phyloP scores from a whole-genome alignment of 1,139 yeast species.

The Yamadazyma blattariae region DNA sequence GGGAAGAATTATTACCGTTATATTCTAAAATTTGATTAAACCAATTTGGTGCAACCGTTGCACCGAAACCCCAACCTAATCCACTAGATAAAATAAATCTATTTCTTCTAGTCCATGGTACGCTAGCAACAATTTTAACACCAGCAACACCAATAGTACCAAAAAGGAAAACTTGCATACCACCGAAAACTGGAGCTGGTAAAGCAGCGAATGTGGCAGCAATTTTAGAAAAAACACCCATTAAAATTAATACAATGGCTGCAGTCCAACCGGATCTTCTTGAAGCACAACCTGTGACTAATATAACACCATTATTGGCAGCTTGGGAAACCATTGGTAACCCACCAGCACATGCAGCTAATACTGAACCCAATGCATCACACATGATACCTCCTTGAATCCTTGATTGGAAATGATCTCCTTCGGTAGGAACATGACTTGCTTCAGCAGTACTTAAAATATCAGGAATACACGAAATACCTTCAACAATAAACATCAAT shows the following conservation, averaged over 20 bases:
- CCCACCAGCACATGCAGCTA: constrained; percentile 71
- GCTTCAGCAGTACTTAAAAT: constrained; percentile 92
- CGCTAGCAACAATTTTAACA: constrained; percentile 69
- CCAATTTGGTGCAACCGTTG: constrained; percentile 76
- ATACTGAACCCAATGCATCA: constrained; percentile 68
- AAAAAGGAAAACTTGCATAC: constrained; percentile 88
- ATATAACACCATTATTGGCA: constrained; percentile 90
- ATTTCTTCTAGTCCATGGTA: constrained; percentile 82
- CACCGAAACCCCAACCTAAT: constrained; percentile 74
- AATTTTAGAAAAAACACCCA: constrained; percentile 87
- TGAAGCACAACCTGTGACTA: constrained; percentile 86
- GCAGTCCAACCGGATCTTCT: constrained; percentile 87
- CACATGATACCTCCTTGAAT: constrained; percentile 91
- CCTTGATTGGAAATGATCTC: constrained; percentile 74
- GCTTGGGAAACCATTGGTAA: constrained; percentile 90
- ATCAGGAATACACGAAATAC: constrained; percentile 93
- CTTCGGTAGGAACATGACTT: constrained; percentile 78
- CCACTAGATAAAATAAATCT: constrained; percentile 79
- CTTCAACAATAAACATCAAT: constrained; percentile 74
- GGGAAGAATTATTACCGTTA: constrained; percentile 58
- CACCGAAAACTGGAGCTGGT: constrained; percentile 83
- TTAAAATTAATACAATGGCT: constrained; percentile 73
- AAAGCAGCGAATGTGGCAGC: constrained; percentile 87
- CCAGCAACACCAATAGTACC: constrained; percentile 90
- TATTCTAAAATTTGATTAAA: constrained; percentile 75